These are phyloP conservation scores for Macrophomina pseudophaseolina DNA, from an alignment of 2,329 filamentous ascomycete species.

Conservation along the genomic window DNA sequence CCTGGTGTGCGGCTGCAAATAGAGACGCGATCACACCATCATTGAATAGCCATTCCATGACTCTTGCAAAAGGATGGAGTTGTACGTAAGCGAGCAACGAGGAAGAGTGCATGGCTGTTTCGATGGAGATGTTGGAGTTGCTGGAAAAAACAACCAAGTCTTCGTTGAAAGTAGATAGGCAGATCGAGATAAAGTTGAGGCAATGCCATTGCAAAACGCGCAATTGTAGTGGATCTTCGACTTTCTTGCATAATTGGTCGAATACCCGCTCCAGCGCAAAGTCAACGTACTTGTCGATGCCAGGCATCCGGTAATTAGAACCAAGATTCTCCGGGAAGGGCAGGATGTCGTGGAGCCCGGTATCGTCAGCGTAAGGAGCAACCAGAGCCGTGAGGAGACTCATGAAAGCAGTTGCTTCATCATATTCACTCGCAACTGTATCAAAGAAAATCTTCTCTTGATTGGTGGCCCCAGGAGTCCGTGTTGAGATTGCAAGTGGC, in stretches of 20 bases:
- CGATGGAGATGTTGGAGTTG: conserved; percentile 75
- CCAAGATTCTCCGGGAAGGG: conserved; percentile 89
- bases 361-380: conserved; percentile 65
- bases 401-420: conserved; percentile 60
- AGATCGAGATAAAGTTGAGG: conserved; percentile 80
- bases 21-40: conserved; percentile 82
- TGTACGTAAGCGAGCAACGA: conserved; percentile 80
- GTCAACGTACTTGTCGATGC: conserved; percentile 92
- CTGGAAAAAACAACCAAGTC: conserved; percentile 86
- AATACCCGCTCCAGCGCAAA: conserved; percentile 84
- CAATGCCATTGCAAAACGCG: conserved; percentile 78
- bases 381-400: conserved; percentile 76
- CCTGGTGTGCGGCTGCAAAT: conserved; percentile 79
- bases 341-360: conserved; percentile 72
- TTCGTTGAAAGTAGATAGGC: conserved; percentile 89
- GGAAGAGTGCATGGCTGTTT: conserved; percentile 73
- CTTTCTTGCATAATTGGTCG: conserved; percentile 40
- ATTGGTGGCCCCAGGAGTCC: not conserved
- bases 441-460: conserved; percentile 22
- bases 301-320: conserved; percentile 75
- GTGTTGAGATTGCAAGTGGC: conserved; percentile 11
- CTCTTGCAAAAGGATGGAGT: conserved; percentile 88
- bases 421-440: conserved; percentile 18
- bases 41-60: conserved; percentile 99
- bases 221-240: conserved; percentile 64